Evolutionary conservation across 73 alveolate genomes (phyloP).

Genomic region (Paramecium octaurelia): DNA sequence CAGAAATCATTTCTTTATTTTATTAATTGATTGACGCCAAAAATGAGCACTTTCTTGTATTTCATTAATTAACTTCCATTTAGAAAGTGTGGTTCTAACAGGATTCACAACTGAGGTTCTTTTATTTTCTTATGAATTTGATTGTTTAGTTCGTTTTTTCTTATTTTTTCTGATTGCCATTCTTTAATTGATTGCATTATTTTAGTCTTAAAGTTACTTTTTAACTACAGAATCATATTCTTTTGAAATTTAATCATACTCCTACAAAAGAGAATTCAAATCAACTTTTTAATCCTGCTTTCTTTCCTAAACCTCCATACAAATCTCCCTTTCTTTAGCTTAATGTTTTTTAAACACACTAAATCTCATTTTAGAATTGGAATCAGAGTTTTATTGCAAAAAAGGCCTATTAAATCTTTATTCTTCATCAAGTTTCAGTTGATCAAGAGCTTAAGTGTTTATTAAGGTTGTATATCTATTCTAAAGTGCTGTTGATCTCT

Average conservation of each 20-base stretch:
- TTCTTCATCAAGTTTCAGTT: not conserved
- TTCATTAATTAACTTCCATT: not conserved
- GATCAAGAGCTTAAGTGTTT: not conserved
- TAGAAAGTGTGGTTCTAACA: not conserved
- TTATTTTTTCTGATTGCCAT: not conserved
- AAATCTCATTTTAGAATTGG: constrained; percentile 6
- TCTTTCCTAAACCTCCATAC: constrained; percentile 9
- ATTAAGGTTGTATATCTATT: not conserved
- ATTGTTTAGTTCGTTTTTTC: not conserved
- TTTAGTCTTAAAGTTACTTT: not conserved
- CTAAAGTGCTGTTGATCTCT: not conserved
- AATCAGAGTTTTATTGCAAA: not conserved
- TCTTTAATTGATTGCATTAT: not conserved
- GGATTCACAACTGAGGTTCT: not conserved
- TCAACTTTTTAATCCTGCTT: not conserved
- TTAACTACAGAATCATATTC: not conserved
- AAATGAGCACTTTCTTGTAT: not conserved
- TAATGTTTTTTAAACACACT: constrained; percentile 3
- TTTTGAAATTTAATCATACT: constrained; percentile 15
- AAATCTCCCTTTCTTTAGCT: not conserved
- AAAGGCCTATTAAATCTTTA: not conserved
- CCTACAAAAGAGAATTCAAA: not conserved
- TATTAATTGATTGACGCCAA: not conserved
- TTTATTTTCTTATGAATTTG: not conserved
- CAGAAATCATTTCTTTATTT: not conserved